These are phyloP conservation scores for Larix kaempferi DNA, from an alignment of 75 land plant genomes.

Conservation along the genomic window DNA sequence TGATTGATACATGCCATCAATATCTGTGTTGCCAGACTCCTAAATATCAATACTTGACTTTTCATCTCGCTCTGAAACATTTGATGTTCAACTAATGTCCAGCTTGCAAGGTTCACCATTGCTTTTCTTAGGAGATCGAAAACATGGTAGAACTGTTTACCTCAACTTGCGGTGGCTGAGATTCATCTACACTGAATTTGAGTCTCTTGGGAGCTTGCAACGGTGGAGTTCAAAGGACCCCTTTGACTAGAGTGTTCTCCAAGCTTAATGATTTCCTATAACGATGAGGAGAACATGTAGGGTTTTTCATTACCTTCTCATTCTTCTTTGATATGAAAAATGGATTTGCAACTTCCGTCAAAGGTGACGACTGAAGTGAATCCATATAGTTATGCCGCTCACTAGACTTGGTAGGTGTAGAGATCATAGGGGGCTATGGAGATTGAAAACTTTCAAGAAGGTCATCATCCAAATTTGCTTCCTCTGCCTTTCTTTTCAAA, in stretches of 20 bases:
- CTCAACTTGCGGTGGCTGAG: neutral
- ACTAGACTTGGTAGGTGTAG: neutral
- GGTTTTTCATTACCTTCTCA: neutral
- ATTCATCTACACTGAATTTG: neutral
- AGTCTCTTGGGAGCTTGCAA: neutral
- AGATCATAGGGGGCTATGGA: neutral
- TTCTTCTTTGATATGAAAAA: neutral
- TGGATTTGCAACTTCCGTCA: neutral
- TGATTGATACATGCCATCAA: neutral
- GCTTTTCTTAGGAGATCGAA: neutral
- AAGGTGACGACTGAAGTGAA: neutral
- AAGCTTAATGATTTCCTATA: neutral
- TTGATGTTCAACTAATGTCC: neutral
- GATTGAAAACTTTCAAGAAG: neutral
- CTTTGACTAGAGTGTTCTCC: neutral
- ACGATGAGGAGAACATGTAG: neutral
- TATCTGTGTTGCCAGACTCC: neutral
- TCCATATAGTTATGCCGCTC: neutral
- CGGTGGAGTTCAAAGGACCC: slow-evolving; percentile 3
- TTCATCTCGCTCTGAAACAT: neutral
- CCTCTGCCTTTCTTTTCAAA: slow-evolving; percentile 2
- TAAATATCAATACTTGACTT: neutral
- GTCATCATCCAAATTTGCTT: neutral
- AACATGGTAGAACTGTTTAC: neutral
- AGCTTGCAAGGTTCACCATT: neutral